Percentiles rank a stretch among this genome's conserved stretches.
phyloP scores from a whole-genome alignment of 1,284 basidiomycete species.

The Violaceomyces palustris region DNA sequence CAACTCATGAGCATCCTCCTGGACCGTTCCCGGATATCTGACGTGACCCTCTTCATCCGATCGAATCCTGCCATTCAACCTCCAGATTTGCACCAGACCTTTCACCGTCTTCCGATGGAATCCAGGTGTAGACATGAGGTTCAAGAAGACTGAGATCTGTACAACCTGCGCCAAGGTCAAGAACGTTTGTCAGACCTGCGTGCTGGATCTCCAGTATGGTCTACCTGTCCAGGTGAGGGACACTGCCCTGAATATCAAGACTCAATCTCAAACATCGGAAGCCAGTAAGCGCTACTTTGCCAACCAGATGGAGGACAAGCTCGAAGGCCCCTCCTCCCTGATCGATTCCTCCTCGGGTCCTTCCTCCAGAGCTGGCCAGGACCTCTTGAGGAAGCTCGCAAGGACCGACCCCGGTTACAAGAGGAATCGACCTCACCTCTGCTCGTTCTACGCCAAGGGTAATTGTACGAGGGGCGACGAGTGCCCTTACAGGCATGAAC shows the following conservation, averaged over 20 bases:
- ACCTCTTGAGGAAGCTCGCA: slow-evolving; percentile 89
- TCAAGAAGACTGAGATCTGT: slow-evolving; percentile 97
- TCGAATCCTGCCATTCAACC: not conserved
- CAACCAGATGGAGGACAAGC: slow-evolving; percentile 65
- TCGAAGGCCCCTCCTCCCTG: slow-evolving; percentile 50
- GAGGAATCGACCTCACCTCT: slow-evolving; percentile 86
- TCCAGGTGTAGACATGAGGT: slow-evolving; percentile 81
- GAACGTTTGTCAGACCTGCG: slow-evolving; percentile 96
- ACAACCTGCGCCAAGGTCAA: slow-evolving; percentile 98
- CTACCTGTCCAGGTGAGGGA: slow-evolving; percentile 95
- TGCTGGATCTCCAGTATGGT: slow-evolving; percentile 88
- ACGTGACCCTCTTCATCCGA: not conserved
- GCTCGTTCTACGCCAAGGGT: slow-evolving; percentile 93
- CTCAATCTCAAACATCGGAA: slow-evolving; percentile 85
- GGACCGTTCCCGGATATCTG: no score
- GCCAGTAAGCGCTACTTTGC: slow-evolving; percentile 91
- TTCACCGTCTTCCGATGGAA: slow-evolving; percentile 99
- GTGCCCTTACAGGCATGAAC: slow-evolving; percentile 93
- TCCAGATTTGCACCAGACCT: slow-evolving; percentile 73
- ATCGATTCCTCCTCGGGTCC: slow-evolving; percentile 48
- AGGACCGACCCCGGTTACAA: slow-evolving; percentile 94
- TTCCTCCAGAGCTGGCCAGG: slow-evolving; percentile 62
- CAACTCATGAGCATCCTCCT: no score
- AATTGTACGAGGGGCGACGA: slow-evolving; percentile 84
- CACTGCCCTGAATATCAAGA: slow-evolving; percentile 80